These are phyloP conservation scores for Arthrobotrys entomopaga DNA, from an alignment of 2,329 filamentous ascomycete species.

Conservation along the genomic window DNA sequence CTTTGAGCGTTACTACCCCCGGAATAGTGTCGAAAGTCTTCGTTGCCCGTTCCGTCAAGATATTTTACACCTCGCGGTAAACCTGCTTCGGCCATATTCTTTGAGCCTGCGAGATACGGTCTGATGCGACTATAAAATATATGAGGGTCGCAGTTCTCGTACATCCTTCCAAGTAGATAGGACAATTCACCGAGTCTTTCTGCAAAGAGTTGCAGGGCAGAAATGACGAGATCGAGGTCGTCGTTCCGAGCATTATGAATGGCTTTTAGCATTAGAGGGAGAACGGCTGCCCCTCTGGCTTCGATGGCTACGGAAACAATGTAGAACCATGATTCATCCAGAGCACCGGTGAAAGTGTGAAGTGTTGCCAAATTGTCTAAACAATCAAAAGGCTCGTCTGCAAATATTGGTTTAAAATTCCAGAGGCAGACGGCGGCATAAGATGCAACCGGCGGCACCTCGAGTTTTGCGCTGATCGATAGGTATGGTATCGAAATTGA, in stretches of 20 bases:
- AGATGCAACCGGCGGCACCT: conserved; percentile 90
- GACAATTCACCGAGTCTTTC: conserved; percentile 88
- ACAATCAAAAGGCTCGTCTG: conserved; percentile 80
- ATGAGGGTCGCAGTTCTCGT: conserved; percentile 92
- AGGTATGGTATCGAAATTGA: conserved; percentile 85
- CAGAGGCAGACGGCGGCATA: conserved; percentile 92
- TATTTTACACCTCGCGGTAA: conserved; percentile 88
- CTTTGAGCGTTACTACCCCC: conserved; percentile 94
- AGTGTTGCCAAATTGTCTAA: conserved; percentile 89
- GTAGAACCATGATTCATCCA: conserved; percentile 99
- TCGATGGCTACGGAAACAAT: conserved; percentile 95
- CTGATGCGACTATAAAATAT: conserved; percentile 96
- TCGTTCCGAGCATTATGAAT: conserved; percentile 79
- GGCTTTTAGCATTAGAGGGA: conserved; percentile 87
- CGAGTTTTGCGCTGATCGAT: conserved; percentile 77
- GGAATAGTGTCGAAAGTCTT: conserved; percentile 82
- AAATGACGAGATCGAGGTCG: conserved; percentile 77
- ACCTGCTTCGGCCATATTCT: conserved; percentile 96
- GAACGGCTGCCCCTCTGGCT: conserved; percentile 84
- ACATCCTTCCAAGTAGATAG: conserved; percentile 83
- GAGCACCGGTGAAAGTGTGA: conserved; percentile 88
- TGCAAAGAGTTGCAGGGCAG: conserved; percentile 81
- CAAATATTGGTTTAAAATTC: conserved; percentile 95
- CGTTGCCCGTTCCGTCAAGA: conserved; percentile 77
- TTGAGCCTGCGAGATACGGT: conserved; percentile 94